phyloP scores from a whole-genome alignment of 1,284 basidiomycete genomes.

The Trametes sp. region DNA sequence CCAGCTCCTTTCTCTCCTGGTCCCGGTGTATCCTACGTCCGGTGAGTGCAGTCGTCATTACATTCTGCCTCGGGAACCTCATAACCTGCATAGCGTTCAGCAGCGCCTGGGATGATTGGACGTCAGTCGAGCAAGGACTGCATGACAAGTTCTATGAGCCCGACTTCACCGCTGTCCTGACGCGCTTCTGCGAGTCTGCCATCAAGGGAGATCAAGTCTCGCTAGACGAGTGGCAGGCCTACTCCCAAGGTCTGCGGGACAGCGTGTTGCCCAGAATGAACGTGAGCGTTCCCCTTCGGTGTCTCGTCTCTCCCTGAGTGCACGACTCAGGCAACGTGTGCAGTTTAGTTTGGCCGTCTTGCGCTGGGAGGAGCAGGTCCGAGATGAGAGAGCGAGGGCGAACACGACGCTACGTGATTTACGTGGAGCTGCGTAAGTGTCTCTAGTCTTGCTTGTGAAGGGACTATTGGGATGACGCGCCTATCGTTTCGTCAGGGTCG shows the following conservation, averaged over 20 bases:
- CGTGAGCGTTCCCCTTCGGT: not conserved
- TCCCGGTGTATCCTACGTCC: not conserved
- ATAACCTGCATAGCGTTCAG: no score
- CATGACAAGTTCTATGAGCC: not conserved
- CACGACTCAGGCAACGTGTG: no score
- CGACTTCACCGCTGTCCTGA: not conserved
- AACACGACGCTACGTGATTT: not conserved
- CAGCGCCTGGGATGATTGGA: no score
- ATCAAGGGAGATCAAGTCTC: no score
- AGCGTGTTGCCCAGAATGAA: not conserved
- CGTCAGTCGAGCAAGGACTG: not conserved
- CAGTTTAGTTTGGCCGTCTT: not conserved
- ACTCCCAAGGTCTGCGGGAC: not conserved
- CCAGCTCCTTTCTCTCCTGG: not conserved
- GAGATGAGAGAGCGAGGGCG: no score
- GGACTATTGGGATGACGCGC: not conserved
- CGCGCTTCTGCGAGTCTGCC: not conserved
- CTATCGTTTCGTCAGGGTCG: not conserved
- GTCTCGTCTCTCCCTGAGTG: no score
- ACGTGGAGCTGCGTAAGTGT: not conserved
- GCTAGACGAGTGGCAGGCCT: not conserved
- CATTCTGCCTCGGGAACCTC: no score
- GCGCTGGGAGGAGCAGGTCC: not conserved
- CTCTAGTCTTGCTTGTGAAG: no score
- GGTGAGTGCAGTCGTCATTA: not conserved